These are phyloP conservation scores for Entomophthora muscae DNA, from an alignment of 371 early-diverging fungal genomes.

Conservation along the genomic window DNA sequence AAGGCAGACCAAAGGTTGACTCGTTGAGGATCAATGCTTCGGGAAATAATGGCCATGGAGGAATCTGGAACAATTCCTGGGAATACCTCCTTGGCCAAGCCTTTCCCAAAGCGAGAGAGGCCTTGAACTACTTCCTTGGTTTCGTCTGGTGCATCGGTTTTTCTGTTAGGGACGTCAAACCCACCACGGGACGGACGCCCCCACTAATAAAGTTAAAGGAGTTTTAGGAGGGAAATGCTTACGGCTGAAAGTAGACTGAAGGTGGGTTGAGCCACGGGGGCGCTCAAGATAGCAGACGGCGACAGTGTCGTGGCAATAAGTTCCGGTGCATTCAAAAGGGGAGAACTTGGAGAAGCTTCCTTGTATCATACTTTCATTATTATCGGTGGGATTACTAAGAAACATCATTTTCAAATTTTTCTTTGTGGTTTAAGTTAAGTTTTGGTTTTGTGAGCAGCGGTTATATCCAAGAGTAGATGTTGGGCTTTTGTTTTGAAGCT, in stretches of 20 bases:
- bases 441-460: not conserved
- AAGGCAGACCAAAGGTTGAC: slow-evolving; percentile 1
- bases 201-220: not conserved
- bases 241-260: slow-evolving; percentile 1
- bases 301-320: not conserved
- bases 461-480: not conserved
- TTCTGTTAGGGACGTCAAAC: not conserved
- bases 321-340: not conserved
- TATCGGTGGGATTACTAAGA: not conserved
- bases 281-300: slow-evolving; percentile 1
- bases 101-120: not conserved
- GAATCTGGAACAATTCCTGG: not conserved
- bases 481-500: slow-evolving; percentile 1
- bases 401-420: not conserved
- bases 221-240: not conserved
- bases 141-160: not conserved
- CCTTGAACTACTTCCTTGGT: not conserved
- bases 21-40: not conserved
- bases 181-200: slow-evolving; percentile 6
- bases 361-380: not conserved
- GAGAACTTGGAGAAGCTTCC: not conserved
- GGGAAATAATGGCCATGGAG: slow-evolving; percentile 1
- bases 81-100: slow-evolving; percentile 1
- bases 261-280: not conserved
- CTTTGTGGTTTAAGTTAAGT: not conserved